Evolutionary conservation across 1,284 basidiomycete genomes (phyloP).

Genomic region (Pseudozyma tsukubaensis): DNA sequence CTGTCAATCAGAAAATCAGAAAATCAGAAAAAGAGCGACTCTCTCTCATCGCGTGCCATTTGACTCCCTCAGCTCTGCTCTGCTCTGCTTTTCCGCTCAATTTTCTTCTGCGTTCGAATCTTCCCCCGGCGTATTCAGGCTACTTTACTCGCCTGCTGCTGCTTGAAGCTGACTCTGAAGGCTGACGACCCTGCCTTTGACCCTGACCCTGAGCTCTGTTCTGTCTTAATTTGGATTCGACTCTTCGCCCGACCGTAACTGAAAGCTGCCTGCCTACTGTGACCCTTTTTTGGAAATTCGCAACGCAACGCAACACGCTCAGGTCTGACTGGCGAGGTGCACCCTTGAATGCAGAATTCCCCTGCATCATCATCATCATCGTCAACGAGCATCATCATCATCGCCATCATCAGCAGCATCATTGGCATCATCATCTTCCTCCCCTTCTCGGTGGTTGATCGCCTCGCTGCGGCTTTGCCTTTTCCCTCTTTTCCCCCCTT

Average conservation of each 20-base stretch:
- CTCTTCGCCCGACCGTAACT: not conserved
- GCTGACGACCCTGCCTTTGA: slow-evolving; percentile 3
- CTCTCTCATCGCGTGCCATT: not conserved
- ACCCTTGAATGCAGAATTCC: not conserved
- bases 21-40: not conserved
- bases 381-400: slow-evolving; percentile 9
- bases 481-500: slow-evolving; percentile 1
- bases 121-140: not conserved
- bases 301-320: not conserved
- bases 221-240: not conserved
- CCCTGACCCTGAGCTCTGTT: slow-evolving; percentile 1
- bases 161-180: slow-evolving; percentile 8
- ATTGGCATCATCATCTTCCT: not conserved
- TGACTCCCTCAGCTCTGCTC: not conserved
- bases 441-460: not conserved
- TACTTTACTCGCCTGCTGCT: too few relatives aligned
- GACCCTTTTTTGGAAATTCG: too few relatives aligned
- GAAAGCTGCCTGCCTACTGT: too few relatives aligned
- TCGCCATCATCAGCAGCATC: not conserved
- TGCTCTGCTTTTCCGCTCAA: too few relatives aligned
- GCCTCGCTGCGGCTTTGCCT: slow-evolving; percentile 6
- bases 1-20: too few relatives aligned
- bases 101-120: slow-evolving; percentile 5
- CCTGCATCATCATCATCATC: slow-evolving; percentile 8
- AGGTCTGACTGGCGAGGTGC: not conserved